phyloP scores from a whole-genome alignment of 352 stramenopile species.

The Halophytophthora polymorphica region DNA sequence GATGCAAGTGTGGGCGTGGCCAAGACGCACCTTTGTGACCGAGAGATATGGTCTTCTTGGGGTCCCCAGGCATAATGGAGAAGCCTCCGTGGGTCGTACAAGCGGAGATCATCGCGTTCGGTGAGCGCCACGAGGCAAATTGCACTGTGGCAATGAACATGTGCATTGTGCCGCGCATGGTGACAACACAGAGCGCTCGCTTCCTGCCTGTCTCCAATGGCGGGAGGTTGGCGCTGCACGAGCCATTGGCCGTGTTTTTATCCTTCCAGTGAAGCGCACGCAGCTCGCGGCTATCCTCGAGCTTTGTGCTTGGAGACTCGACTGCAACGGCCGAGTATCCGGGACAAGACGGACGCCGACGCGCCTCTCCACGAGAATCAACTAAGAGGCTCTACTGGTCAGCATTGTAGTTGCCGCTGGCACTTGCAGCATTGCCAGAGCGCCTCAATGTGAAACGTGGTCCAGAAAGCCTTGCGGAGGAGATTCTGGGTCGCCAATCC shows the following conservation, averaged over 20 bases:
- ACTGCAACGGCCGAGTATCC: background rate
- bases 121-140: conserved; percentile 2
- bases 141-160: conserved; percentile 19
- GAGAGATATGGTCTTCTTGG: conserved; percentile 50
- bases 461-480: background rate
- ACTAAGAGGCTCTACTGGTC: background rate
- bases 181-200: no score
- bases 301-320: no score
- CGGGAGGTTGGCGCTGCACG: background rate
- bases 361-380: background rate
- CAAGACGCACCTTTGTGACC: conserved; percentile 38
- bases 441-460: background rate
- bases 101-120: conserved; percentile 6
- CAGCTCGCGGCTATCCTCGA: no score
- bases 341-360: background rate
- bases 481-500: no score
- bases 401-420: background rate
- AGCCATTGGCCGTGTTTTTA: background rate
- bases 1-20: no score
- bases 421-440: background rate
- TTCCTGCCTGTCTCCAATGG: background rate
- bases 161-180: no score
- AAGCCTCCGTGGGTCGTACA: conserved; percentile 15
- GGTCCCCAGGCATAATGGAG: conserved; percentile 50
- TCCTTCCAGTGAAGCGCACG: background rate